Base-by-base conservation (phyloP, 1,284 basidiomycete genomes). In the Ganoderma resinaceum region DNA sequence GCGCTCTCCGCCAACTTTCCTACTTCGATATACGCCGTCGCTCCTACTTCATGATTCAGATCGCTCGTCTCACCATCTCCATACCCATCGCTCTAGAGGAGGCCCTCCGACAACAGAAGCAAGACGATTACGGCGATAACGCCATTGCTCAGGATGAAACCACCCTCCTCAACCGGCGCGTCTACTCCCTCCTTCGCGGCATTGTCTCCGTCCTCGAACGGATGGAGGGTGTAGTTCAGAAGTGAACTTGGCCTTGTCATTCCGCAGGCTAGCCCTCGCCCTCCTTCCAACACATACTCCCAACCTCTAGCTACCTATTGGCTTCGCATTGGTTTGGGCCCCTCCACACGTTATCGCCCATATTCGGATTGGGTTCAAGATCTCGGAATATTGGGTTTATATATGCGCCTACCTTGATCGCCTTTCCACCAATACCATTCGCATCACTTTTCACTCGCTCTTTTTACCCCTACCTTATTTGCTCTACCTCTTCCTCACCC, bases 11-110 rank as follows among this genome's bases (percentile, higher is more conserved):
- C 40, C 86, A 89, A 66, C 85, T 95, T 43, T 88, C 91, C 11
- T 95, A 94, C 76, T 88, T 95, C 73, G 91, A 95, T 78, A 81
- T 96, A 69, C 83, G 90, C 59, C 90, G 91, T n/a, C 89, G 94
- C 16, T 89, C 91, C 1, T 86, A 92, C 6, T 82, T 95, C 33
- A 92, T 92, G 18, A 86, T 95, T 40, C 90, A 92, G 72, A 85
- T 96, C 61, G 92, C 91, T 2, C 86, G 94, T n/a, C 91, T 95
- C 74, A 92, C 93, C 16, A 85, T 96, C 66, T 87, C 85, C 65
- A 86, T 95, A 9, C 94, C 94, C 3, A 86, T 95, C 71, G 90
- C 87, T 0, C 85, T 96, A 31, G 94, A 95, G 76, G 84, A 83
- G 58, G 93, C 92, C 0, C 83, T 95, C 72, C 79, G 79, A 52